phyloP scores from a whole-genome alignment of 768 basidiomycete genomes.

The Termitomyces heimii region DNA sequence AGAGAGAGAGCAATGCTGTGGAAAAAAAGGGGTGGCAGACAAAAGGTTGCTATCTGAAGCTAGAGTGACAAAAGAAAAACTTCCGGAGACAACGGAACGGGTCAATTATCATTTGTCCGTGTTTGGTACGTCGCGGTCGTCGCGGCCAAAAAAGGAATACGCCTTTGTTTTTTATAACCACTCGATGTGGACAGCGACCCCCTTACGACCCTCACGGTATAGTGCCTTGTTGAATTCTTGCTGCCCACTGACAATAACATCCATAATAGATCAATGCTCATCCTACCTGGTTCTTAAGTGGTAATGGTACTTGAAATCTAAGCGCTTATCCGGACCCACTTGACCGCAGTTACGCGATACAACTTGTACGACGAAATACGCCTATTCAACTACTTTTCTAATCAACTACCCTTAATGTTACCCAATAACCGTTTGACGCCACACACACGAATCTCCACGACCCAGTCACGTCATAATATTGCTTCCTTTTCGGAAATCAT shows the following conservation, averaged over 20 bases:
- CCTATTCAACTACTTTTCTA: not conserved
- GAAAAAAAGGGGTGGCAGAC: not conserved
- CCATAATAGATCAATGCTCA: constrained; percentile 6
- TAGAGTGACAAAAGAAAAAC: not conserved
- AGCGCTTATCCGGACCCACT: not conserved
- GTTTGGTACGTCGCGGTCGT: constrained; percentile 17
- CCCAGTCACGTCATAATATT: not conserved
- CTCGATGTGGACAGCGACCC: constrained; percentile 1
- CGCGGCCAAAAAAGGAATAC: constrained; percentile 13
- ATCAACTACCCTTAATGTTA: not conserved
- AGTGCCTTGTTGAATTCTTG: constrained; percentile 4
- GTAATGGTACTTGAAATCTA: not conserved
- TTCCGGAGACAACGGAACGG: not conserved
- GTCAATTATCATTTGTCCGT: constrained; percentile 10
- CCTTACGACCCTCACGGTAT: constrained; percentile 6
- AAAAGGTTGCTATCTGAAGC: not conserved
- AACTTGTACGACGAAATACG: not conserved
- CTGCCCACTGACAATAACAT: not conserved
- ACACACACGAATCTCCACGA: constrained; percentile 3
- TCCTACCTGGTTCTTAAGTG: not conserved
- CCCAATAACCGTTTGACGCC: not conserved
- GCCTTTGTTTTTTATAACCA: constrained; percentile 9
- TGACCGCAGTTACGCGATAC: not conserved
- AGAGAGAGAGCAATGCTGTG: not conserved
- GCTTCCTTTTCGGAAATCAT: not conserved